A percentile compares a stretch with the other conserved stretches of the same genome.
phyloP scores from a whole-genome alignment of 2,329 filamentous ascomycete species.

The Monosporascus sp. region DNA sequence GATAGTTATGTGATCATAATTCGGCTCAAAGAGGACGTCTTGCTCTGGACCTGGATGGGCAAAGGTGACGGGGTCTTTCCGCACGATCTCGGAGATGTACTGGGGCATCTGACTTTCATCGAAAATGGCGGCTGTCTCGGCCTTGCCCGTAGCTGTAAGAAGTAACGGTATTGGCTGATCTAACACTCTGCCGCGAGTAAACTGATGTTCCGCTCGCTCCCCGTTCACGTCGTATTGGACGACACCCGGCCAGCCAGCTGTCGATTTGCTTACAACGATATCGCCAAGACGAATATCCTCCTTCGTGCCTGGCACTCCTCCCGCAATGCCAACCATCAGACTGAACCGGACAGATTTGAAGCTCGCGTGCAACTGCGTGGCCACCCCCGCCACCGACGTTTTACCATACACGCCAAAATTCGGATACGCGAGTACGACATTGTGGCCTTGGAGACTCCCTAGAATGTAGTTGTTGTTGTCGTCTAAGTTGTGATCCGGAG shows the following conservation, averaged over 20 bases:
- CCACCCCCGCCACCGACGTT: conserved; percentile 11
- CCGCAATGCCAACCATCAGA: conserved; percentile 12
- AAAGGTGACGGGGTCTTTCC: conserved; percentile 15
- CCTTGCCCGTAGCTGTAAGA: conserved; percentile 12
- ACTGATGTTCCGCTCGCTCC: no score
- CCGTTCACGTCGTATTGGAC: conserved; percentile 11
- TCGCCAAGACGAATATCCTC: conserved; percentile 5
- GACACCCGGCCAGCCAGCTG: conserved; percentile 5
- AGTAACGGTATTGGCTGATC: conserved; percentile 10
- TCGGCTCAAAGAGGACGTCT: conserved; percentile 17
- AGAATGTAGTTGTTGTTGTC: conserved; percentile 20
- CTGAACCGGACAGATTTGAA: conserved; percentile 9
- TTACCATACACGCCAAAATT: conserved; percentile 13
- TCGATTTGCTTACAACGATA: conserved; percentile 2
- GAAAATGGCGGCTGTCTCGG: conserved; percentile 14
- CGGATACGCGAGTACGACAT: conserved; percentile 20
- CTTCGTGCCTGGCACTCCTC: conserved; percentile 5
- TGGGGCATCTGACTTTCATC: conserved; percentile 9
- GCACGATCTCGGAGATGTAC: conserved; percentile 11
- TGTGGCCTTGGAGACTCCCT: conserved; percentile 18
- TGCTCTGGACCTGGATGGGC: conserved; percentile 12
- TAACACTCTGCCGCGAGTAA: neutral
- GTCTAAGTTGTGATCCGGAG: neutral
- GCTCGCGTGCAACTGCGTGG: conserved; percentile 9
- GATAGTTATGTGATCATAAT: conserved; percentile 15